Percentiles rank a stretch among this genome's conserved stretches.
phyloP scores from a whole-genome alignment of 257 asterid genomes.

The Datura wrightii region DNA sequence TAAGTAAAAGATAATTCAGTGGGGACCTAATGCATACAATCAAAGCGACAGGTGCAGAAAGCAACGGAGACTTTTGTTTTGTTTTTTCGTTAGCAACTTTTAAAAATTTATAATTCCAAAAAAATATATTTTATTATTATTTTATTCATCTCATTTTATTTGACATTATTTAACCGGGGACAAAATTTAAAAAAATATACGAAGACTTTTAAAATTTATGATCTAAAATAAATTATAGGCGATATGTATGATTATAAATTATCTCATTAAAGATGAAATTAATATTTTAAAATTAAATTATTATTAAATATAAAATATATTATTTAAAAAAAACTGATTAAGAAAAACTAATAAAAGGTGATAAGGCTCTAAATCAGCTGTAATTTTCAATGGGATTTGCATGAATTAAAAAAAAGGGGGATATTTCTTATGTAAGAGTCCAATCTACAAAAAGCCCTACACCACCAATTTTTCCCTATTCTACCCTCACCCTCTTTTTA shows the following conservation, averaged over 20 bases:
- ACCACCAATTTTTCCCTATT: slow-evolving; percentile 26
- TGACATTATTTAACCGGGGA: too few relatives aligned
- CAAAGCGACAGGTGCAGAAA: slow-evolving; percentile 53
- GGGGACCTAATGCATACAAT: slow-evolving; percentile 62
- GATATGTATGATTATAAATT: too few relatives aligned
- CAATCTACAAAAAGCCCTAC: slow-evolving; percentile 43
- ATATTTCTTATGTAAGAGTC: slow-evolving; percentile 43
- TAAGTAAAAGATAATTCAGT: slow-evolving; percentile 31
- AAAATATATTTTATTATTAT: background rate
- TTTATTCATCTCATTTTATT: background rate
- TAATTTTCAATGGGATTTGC: slow-evolving; percentile 44
- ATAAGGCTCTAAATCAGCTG: slow-evolving; percentile 26
- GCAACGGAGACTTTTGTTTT: slow-evolving; percentile 35
- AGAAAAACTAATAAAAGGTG: slow-evolving; percentile 27
- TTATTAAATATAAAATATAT: too few relatives aligned
- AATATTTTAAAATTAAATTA: too few relatives aligned
- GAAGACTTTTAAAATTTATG: too few relatives aligned
- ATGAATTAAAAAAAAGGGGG: slow-evolving; percentile 26
- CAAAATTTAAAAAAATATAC: too few relatives aligned
- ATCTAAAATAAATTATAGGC: too few relatives aligned
- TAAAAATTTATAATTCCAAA: background rate
- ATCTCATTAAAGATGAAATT: too few relatives aligned
- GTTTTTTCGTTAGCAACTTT: slow-evolving; percentile 30
- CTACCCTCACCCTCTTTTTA: slow-evolving; percentile 23
- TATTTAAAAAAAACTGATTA: too few relatives aligned